These are phyloP conservation scores for Phytophthora megakarya DNA, from an alignment of 352 stramenopile species.

Conservation along the genomic window DNA sequence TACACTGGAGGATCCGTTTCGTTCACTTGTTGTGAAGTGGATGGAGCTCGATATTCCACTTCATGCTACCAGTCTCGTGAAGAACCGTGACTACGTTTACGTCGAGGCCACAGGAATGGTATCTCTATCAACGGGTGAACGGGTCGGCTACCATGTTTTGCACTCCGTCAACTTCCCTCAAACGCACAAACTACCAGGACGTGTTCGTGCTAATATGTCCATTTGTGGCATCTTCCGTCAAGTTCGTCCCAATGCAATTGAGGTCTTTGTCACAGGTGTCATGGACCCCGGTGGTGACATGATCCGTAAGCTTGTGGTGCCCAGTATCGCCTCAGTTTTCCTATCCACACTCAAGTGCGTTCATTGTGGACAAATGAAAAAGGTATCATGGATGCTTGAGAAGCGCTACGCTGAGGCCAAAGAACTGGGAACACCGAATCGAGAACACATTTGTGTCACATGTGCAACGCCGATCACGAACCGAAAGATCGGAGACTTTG, in stretches of 20 bases:
- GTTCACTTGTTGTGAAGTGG: conserved; percentile 42
- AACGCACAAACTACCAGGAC: conserved; percentile 30
- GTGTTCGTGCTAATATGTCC: conserved; percentile 37
- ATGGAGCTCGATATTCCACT: conserved; percentile 42
- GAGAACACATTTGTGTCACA: conserved; percentile 38
- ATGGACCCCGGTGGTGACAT: conserved; percentile 35
- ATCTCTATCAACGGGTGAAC: conserved; percentile 32
- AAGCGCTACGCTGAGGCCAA: conserved; percentile 36
- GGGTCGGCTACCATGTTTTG: conserved; percentile 44
- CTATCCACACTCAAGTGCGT: conserved; percentile 35
- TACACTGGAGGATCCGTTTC: conserved; percentile 25
- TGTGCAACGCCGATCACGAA: conserved; percentile 28
- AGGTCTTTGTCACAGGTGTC: conserved; percentile 36
- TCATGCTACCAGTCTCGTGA: conserved; percentile 32
- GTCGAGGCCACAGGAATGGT: conserved; percentile 42
- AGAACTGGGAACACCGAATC: conserved; percentile 32
- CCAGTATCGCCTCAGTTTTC: conserved; percentile 37
- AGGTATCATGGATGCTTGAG: conserved; percentile 55
- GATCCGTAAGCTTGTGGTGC: conserved; percentile 36
- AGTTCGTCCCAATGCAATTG: conserved; percentile 29
- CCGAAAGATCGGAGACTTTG: conserved; percentile 28
- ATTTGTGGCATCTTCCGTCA: conserved; percentile 47
- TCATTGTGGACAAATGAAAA: conserved; percentile 57
- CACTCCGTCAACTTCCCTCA: conserved; percentile 49
- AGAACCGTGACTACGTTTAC: conserved; percentile 55